Evolutionary conservation across 257 asterid genomes (phyloP), one percentile per base, ranked within the genome.

Genomic region (Primulina tabacum): DNA sequence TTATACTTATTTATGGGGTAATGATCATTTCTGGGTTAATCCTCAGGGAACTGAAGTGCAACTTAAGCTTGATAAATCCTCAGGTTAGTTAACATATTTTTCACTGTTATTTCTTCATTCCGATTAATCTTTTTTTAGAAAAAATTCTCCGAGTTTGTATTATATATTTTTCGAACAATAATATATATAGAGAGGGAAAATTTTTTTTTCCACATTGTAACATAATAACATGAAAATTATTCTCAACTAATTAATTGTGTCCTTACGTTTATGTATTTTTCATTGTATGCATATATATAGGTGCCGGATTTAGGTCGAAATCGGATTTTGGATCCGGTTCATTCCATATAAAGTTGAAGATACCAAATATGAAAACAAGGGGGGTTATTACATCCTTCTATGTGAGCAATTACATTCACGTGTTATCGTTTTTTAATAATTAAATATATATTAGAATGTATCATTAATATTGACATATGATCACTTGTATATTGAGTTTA

Each of bases 231-330:
- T 28, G 30, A 28, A 3, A 28, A 28, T 0, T 33, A 33, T 33
- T 33, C 37, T 0, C 1, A 33, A 33, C 6, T 33, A 33, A 35
- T 8, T 8, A 38, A 2, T 43, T 43, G n/a, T 43, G 5, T 43
- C 53, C 50, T 38, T 1, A 38, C 16, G 16, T 38, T 9, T 10
- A 6, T 6, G 7, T 11, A 29, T 10, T 11, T 60, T 43, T 14
- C 32, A 14, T 24, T 52, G 21, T 24, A 7, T 38, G 18, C 14
- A 16, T 5, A 28, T 5, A 18, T 72, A 4, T 20, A 80, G 90
- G 86, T 43, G 68, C 88, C 50, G 88, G 89, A 29, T 86, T 84
- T 37, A 71, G 67, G 64, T 86, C 89, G 17, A 73, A 72, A 56
- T 67, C 4, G 35, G 60, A 72, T 1, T 86, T 35, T 30, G 76